phyloP scores from a whole-genome alignment of 306 rosid genomes.

The Quillaja saponaria region DNA sequence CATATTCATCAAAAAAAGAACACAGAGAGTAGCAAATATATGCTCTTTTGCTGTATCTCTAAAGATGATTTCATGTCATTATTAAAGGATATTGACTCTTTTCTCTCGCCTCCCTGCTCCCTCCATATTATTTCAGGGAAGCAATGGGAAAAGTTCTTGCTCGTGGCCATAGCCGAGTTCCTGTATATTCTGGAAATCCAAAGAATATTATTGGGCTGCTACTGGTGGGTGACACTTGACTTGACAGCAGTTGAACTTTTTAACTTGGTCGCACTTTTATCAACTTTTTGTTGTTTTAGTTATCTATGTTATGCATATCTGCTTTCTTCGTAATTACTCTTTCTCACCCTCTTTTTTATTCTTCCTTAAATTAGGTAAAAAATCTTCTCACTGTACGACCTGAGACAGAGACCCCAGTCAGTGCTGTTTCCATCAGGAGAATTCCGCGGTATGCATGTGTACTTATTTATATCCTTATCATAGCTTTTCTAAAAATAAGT shows the following conservation, averaged over 20 bases:
- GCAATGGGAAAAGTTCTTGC: constrained; percentile 98
- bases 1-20: too few relatives aligned
- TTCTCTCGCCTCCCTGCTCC: background rate
- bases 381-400: constrained; percentile 95
- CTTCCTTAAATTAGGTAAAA: constrained; percentile 61
- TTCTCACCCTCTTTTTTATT: constrained; percentile 20
- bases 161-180: constrained; percentile 98
- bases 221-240: constrained; percentile 63
- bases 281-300: background rate
- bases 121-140: constrained; percentile 53
- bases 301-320: background rate
- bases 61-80: too few relatives aligned
- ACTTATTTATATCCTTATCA: constrained; percentile 5
- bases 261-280: constrained; percentile 1
- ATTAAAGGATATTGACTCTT: background rate
- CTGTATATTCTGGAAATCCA: constrained; percentile 90
- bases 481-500: constrained; percentile 12
- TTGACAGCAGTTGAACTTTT: constrained; percentile 11
- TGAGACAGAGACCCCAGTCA: constrained; percentile 94
- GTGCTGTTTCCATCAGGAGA: constrained; percentile 90
- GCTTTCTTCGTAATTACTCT: background rate
- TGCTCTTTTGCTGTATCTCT: too few relatives aligned
- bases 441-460: constrained; percentile 76
- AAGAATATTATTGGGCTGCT: constrained; percentile 91
- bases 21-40: too few relatives aligned